Evolutionary conservation across 192 early-diverging fungal species (phyloP).

Genomic region (Linnemannia zychae): DNA sequence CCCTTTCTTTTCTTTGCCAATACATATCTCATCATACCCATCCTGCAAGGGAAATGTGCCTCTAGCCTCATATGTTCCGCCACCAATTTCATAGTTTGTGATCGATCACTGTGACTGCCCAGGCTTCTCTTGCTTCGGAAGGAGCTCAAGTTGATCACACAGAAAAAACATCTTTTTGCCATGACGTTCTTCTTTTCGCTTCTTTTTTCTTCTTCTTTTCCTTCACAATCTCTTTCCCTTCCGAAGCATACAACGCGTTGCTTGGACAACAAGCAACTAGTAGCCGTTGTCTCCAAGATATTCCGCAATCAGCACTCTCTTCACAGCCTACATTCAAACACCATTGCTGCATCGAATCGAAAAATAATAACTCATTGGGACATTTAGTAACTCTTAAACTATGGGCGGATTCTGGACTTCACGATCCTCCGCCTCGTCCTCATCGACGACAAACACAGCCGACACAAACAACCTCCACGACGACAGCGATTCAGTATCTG

Average conservation of each 20-base stretch:
- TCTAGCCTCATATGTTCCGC: neutral
- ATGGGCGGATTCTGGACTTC: conserved; percentile 48
- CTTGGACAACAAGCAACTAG: neutral
- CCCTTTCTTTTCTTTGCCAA: neutral
- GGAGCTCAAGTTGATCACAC: neutral
- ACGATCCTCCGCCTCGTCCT: conserved; percentile 20
- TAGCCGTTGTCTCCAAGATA: neutral
- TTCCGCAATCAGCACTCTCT: neutral
- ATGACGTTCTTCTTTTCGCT: neutral
- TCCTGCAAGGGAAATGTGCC: neutral
- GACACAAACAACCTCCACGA: neutral
- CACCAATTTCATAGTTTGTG: neutral
- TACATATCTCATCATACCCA: too few relatives aligned
- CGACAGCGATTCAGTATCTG: conserved; percentile 19
- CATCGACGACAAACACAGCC: neutral
- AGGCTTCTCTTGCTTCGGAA: neutral
- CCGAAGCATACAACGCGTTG: neutral
- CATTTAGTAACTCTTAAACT: neutral
- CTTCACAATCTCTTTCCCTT: neutral
- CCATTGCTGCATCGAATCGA: too few relatives aligned
- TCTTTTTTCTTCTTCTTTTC: neutral
- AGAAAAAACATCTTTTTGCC: neutral
- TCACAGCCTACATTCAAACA: neutral
- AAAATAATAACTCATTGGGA: too few relatives aligned
- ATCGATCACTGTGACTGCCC: neutral